Evolutionary conservation across 2,329 filamentous ascomycete genomes (phyloP).

Genomic region (Claviceps fusiformis): DNA sequence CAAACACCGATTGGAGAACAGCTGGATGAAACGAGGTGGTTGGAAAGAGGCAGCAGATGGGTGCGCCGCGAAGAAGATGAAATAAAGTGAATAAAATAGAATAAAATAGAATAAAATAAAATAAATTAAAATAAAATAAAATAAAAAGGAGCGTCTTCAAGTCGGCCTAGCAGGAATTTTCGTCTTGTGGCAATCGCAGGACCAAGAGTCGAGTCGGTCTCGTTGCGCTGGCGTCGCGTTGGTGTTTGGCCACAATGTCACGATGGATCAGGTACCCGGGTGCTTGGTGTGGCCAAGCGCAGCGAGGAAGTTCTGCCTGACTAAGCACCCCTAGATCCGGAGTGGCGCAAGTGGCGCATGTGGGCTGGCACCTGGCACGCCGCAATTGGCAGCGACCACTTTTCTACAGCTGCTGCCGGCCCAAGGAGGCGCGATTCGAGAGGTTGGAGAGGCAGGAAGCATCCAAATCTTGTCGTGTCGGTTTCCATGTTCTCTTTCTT

Average conservation of each 20-base stretch:
- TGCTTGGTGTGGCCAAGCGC: neutral
- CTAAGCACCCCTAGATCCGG: neutral
- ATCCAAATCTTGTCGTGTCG: neutral
- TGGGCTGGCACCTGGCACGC: no score
- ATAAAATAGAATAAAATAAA: no score
- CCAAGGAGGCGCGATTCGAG: no score
- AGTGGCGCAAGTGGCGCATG: no score
- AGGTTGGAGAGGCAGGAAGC: neutral
- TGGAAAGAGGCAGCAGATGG: neutral
- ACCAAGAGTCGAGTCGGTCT: neutral
- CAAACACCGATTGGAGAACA: neutral
- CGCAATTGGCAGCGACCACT: no score
- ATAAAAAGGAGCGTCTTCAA: conserved; percentile 17
- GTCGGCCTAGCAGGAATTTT: conserved; percentile 6
- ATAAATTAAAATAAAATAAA: no score
- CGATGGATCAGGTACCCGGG: neutral
- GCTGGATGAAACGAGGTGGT: neutral
- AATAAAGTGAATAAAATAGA: no score
- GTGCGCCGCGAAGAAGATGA: neutral
- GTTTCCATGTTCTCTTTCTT: neutral
- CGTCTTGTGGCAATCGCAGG: neutral
- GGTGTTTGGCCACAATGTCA: neutral
- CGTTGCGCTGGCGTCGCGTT: neutral
- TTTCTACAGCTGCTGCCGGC: no score
- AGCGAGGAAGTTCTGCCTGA: neutral